These are phyloP conservation scores for Polychaeton citri DNA, from an alignment of 2,329 filamentous ascomycete species.

Conservation along the genomic window DNA sequence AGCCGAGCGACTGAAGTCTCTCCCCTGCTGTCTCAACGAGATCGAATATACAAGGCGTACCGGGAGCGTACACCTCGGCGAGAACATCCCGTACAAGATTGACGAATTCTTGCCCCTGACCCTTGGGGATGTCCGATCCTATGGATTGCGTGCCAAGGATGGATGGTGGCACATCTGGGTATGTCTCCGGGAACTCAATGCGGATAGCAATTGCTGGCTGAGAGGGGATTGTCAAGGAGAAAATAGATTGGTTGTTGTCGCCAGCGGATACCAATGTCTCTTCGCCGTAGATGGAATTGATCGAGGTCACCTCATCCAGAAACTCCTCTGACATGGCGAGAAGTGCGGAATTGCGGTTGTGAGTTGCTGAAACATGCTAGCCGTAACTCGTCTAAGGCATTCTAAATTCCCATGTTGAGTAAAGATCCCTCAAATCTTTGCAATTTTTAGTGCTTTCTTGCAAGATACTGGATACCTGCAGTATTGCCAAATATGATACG, in stretches of 20 bases:
- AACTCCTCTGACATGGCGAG: slow-evolving; percentile 32
- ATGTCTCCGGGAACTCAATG: slow-evolving; percentile 56
- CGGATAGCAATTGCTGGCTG: slow-evolving; percentile 41
- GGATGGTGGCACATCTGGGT: slow-evolving; percentile 60
- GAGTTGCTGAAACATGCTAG: too few species aligned
- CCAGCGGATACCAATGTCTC: slow-evolving; percentile 36
- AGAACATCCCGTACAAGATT: slow-evolving; percentile 55
- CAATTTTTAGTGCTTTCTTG: too few species aligned
- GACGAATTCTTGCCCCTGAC: slow-evolving; percentile 60
- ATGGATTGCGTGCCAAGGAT: slow-evolving; percentile 70
- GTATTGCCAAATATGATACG: too few species aligned
- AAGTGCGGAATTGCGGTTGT: neutral
- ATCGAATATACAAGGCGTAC: slow-evolving; percentile 78
- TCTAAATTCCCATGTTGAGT: too few species aligned
- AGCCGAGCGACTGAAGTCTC: slow-evolving; percentile 21
- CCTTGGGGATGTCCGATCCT: slow-evolving; percentile 50
- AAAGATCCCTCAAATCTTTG: too few species aligned
- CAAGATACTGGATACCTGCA: too few species aligned
- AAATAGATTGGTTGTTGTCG: slow-evolving; percentile 14
- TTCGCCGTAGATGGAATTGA: slow-evolving; percentile 72
- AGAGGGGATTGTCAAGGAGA: slow-evolving; percentile 55
- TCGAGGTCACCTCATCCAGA: slow-evolving; percentile 61
- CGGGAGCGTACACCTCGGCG: slow-evolving; percentile 53
- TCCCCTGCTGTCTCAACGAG: slow-evolving; percentile 51
- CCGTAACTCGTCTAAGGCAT: too few species aligned